Evolutionary conservation across 805 yeast species (phyloP), one percentile per base, ranked within the genome.

Genomic region (Helenozyma rhizophorensis): DNA sequence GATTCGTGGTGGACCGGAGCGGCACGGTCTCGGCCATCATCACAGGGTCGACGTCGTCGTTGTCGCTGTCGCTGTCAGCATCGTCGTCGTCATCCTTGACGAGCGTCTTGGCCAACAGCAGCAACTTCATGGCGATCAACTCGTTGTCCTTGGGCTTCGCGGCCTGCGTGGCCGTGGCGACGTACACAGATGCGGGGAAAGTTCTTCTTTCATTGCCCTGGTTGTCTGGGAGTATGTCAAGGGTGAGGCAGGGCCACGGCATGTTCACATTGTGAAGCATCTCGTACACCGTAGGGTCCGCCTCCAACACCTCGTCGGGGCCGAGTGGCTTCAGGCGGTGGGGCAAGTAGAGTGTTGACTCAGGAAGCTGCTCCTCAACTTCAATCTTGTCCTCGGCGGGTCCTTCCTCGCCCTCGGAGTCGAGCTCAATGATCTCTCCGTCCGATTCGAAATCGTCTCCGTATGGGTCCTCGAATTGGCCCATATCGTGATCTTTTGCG

Each of bases 211-310:
- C 97, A 31, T 74, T 68, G 9, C 98, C 98, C 39, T 85, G 68
- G 32, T 69, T 67, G 56, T 93, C 98, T 5, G 96, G 95, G 33
- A 93, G 63, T 14, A 93, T 65, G 53, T 90, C 97, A 39, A 93
- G 69, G 3, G 97, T 87, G 54, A 93, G 65, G 63, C 97, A 88
- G 9, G 98, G 97, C 97, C 97, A 93, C 50, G 95, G 94, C 60
- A 90, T 66, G 58, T 85, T 85, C 39, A 90, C 86, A 50, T 84
- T 85, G 60, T 93, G 98, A 37, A 93, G 66, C 97, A 93, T 93
- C 52, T 90, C 95, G 57, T 93, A 93, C 3, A 90, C 96, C 6
- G 88, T 69, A 27, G 96, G 96, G 62, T 93, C 98, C 1, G 97
- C 96, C 63, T 90, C 97, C 54, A 93, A 70, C 9, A 83, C 94